Evolutionary conservation across 2,329 filamentous ascomycete genomes (phyloP).

Genomic region (Pseudogymnoascus sp.): DNA sequence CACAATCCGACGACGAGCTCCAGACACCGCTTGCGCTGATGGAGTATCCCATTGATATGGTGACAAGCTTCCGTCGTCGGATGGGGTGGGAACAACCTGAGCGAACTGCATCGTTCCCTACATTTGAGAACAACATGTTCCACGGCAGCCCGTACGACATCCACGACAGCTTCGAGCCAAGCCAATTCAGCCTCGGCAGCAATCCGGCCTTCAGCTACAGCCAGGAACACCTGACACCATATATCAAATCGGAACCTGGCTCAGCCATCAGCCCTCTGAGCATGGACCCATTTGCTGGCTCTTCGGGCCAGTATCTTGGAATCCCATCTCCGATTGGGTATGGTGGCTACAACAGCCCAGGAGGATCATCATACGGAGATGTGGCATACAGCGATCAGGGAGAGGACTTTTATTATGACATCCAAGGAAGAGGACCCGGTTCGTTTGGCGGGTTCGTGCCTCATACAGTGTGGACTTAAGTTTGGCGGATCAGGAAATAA

Average conservation of each 20-base stretch:
- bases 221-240: conserved; percentile 51
- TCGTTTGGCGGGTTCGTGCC: conserved; percentile 31
- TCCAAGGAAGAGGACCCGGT: conserved; percentile 26
- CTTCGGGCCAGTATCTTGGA: conserved; percentile 51
- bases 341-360: conserved; percentile 47
- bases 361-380: conserved; percentile 52
- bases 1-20: conserved; percentile 47
- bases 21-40: conserved; percentile 59
- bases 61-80: conserved; percentile 58
- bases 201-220: conserved; percentile 57
- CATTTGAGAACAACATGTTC: conserved; percentile 50
- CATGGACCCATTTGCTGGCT: conserved; percentile 44
- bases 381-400: conserved; percentile 55
- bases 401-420: conserved; percentile 23
- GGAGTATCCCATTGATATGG: conserved; percentile 63
- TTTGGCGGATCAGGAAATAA: conserved; percentile 22
- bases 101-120: conserved; percentile 52
- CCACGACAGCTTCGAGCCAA: conserved; percentile 33
- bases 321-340: conserved; percentile 54
- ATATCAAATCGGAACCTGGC: conserved; percentile 41
- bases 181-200: conserved; percentile 44
- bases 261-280: conserved; percentile 46
- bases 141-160: conserved; percentile 33
- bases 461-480: conserved; percentile 30
- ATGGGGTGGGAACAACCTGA: conserved; percentile 59